Base-by-base conservation (phyloP, 129 eudicot genomes). In the Lonicera japonica region DNA sequence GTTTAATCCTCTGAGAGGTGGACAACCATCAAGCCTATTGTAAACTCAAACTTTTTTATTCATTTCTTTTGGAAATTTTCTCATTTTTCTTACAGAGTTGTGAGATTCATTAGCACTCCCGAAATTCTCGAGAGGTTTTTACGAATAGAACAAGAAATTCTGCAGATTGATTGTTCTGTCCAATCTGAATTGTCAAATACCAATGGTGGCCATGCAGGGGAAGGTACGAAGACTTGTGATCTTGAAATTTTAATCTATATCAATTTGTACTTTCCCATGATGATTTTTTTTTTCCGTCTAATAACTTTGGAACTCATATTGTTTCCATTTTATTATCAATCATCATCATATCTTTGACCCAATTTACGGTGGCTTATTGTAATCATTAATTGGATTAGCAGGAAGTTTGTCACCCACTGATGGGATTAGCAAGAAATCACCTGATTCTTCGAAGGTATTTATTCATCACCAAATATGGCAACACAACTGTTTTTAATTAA, bases 91-190 rank as follows among this genome's bases (percentile, higher is more conserved):
- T 68, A 68, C 79, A 88, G 96, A 77, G 81, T 92, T 82, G 99
- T 92, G 45, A 87, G 99, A 59, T 92, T 92, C 69, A 86, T 92
- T 62, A 92, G 84, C 80, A 85, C 99, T 11, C 99, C 99, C 24
- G 99, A 92, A 63, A 84, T 92, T 78, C 96, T 92, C 60, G 99
- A 92, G 82, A 82, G 99, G 69, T 85, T 88, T 64, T 70, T 80
- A 58, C 79, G 90, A 52, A 55, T 85, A 72, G 99, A 92, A 76
- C 62, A 60, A 48, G 99, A 92, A 70, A 88, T 92, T 70, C 72
- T 64, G 71, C 99, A 92, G 75, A 85, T 92, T 29, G 99, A 88
- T 75, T 76, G 67, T 73, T 91, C 97, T 17, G 69, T 77, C 65
- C 82, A 79, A 51, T 71, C 79, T 40, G 94, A 91, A 22, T 56